These are phyloP conservation scores for Ophiostoma angusticollis DNA, from an alignment of 2,329 filamentous ascomycete genomes.

Conservation along the genomic window DNA sequence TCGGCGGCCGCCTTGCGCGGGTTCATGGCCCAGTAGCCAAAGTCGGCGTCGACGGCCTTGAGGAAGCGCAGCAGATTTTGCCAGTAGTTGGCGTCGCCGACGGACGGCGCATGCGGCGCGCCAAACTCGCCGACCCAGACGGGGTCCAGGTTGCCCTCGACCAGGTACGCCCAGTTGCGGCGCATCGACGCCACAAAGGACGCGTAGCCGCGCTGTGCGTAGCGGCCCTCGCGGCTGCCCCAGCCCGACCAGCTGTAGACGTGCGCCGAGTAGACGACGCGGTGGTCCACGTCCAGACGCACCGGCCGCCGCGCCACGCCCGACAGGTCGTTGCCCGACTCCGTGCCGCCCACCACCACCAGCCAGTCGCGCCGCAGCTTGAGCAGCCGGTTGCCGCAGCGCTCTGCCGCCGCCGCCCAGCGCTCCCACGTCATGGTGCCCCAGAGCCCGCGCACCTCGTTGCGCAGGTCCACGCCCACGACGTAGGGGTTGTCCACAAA, in stretches of 20 bases:
- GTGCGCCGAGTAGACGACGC: constrained; percentile 55
- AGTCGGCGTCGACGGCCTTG: constrained; percentile 46
- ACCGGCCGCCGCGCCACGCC: constrained; percentile 44
- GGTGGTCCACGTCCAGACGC: constrained; percentile 38
- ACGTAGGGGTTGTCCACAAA: constrained; percentile 47
- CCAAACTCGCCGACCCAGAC: constrained; percentile 61
- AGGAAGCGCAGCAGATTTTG: constrained; percentile 47
- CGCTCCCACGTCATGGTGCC: constrained; percentile 54
- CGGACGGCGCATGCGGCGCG: constrained; percentile 37
- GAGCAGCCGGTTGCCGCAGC: constrained; percentile 47
- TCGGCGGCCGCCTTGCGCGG: constrained; percentile 48
- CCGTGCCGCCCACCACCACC: constrained; percentile 54
- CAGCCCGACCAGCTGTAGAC: constrained; percentile 60
- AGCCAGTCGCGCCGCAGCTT: constrained; percentile 50
- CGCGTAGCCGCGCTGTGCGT: constrained; percentile 44
- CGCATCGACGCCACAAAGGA: constrained; percentile 52
- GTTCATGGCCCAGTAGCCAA: constrained; percentile 60
- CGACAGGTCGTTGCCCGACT: constrained; percentile 52
- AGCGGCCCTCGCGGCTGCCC: constrained; percentile 48
- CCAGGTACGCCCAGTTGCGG: constrained; percentile 52
- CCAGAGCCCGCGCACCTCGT: constrained; percentile 57
- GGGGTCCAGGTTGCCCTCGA: constrained; percentile 41
- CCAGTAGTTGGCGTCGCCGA: constrained; percentile 54
- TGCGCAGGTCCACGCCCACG: constrained; percentile 53
- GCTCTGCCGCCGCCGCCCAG: constrained; percentile 53